Evolutionary conservation across 441 rosid species (phyloP), one percentile per base, ranked within the genome.

Genomic region (Adansonia madagascariensis): DNA sequence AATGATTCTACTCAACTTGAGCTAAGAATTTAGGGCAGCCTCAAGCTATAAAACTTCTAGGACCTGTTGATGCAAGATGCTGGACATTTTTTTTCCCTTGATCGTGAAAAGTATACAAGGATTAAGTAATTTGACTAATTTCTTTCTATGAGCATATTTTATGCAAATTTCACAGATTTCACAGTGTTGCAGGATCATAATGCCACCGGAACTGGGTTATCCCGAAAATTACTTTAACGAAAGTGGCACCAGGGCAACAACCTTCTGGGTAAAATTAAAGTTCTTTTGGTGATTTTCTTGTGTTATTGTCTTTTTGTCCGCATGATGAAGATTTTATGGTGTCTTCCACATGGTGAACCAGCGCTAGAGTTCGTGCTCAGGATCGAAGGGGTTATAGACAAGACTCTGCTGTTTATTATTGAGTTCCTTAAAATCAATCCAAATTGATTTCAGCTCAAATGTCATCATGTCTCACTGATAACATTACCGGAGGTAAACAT

Each of bases 301-400:
- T 67, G 17, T 63, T 27, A 7, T 67, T 3, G 14, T 61, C 73
- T 43, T 43, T 57, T 55, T 5, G 0, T 1, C 14, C 6, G 39
- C 8, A 57, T 64, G 15, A 68, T 61, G 14, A 57, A 59, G 15
- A 41, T 31, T 71, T 43, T 22, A 55, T 62, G 64, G 11, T 47
- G 50, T 62, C 74, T 73, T 71, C 75, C 39, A 46, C 91, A 93
- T 97, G 98, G 97, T 46, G 98, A 95, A 83, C 86, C 98, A 77
- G 98, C 98, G 20, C 85, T 93, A 78, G 95, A 90, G 84, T 95
- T 95, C 90, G 98, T 95, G 79, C 86, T 95, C 87, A 88, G 78
- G 86, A 95, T 91, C 89, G 96, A 91, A 86, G 46, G 46, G 46
- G 1, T 43, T 43, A 6, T 43, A 43, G 46, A 43, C 46, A 43